phyloP scores from a whole-genome alignment of 768 basidiomycete genomes.

The Exidia glandulosa region DNA sequence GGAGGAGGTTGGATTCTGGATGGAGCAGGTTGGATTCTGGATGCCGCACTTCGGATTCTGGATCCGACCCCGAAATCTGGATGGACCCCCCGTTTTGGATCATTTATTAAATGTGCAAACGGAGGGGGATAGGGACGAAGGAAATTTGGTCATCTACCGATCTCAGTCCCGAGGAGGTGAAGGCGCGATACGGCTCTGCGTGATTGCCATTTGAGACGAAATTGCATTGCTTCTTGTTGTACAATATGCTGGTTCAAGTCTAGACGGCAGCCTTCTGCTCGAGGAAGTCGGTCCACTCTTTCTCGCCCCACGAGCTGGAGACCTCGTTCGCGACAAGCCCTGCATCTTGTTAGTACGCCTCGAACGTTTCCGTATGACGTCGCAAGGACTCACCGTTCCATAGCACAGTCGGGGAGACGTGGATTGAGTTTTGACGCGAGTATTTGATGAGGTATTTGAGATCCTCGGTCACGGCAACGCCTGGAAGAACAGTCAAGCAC shows the following conservation, averaged over 20 bases:
- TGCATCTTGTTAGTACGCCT: not conserved
- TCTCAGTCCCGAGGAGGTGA: too few relatives aligned
- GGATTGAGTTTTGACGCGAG: constrained; percentile 82
- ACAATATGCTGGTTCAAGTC: not conserved
- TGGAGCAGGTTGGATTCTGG: too few relatives aligned
- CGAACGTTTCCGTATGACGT: not conserved
- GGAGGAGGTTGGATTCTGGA: too few relatives aligned
- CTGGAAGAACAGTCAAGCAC: too few relatives aligned
- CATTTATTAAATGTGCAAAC: too few relatives aligned
- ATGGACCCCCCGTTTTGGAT: too few relatives aligned
- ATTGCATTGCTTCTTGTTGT: too few relatives aligned
- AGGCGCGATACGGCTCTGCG: too few relatives aligned
- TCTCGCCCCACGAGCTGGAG: constrained; percentile 71
- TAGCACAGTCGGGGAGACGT: constrained; percentile 76
- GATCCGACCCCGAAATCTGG: too few relatives aligned
- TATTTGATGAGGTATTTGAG: constrained; percentile 90
- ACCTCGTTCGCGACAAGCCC: constrained; percentile 57
- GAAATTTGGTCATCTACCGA: too few relatives aligned
- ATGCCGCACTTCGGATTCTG: too few relatives aligned
- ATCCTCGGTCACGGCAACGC: constrained; percentile 72
- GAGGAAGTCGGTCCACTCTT: constrained; percentile 74
- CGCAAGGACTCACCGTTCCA: constrained; percentile 40
- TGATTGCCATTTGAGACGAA: too few relatives aligned
- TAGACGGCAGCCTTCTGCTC: constrained; percentile 31
- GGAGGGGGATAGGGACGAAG: constrained; percentile 11